A percentile compares a stretch with the other conserved stretches of the same genome.
phyloP scores from a whole-genome alignment of 2,329 filamentous ascomycete genomes.

The Pestalotiopsis sp. region DNA sequence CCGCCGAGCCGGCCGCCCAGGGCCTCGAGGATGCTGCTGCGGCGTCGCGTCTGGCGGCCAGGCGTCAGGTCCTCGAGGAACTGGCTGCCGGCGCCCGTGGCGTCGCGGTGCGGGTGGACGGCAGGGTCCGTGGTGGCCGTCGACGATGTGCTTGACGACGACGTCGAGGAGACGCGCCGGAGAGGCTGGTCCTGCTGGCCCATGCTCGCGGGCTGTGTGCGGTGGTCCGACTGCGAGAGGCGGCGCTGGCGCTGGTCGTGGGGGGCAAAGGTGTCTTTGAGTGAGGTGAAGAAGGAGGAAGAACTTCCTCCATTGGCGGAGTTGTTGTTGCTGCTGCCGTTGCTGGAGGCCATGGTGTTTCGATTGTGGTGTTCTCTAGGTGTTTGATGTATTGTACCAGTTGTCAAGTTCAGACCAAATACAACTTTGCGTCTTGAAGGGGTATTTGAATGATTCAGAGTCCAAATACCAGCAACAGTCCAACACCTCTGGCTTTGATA shows the following conservation, averaged over 20 bases:
- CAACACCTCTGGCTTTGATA: neutral
- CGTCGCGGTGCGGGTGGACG: neutral
- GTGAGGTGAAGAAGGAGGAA: neutral
- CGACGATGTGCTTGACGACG: neutral
- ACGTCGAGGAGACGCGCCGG: neutral
- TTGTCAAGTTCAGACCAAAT: too few relatives aligned
- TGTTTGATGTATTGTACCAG: neutral
- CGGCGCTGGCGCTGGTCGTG: conserved; percentile 1
- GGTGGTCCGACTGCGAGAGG: neutral
- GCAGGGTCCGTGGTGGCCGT: neutral
- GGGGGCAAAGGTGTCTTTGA: neutral
- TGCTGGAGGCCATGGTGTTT: neutral
- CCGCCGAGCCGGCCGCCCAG: neutral
- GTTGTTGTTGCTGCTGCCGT: neutral
- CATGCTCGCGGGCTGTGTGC: neutral
- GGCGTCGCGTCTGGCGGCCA: conserved; percentile 1
- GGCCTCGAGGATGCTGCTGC: conserved; percentile 5
- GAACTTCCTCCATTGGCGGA: neutral
- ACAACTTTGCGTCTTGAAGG: too few relatives aligned
- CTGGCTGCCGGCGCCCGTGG: conserved; percentile 5
- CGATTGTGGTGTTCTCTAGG: neutral
- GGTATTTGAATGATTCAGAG: neutral
- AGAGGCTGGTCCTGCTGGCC: neutral
- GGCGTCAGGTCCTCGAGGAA: conserved; percentile 8
- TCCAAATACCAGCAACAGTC: neutral